Percentiles rank a stretch among this genome's conserved stretches.
These are phyloP conservation scores for Hymenoscyphus repandus DNA, from an alignment of 2,329 filamentous ascomycete species.

Conservation along the genomic window DNA sequence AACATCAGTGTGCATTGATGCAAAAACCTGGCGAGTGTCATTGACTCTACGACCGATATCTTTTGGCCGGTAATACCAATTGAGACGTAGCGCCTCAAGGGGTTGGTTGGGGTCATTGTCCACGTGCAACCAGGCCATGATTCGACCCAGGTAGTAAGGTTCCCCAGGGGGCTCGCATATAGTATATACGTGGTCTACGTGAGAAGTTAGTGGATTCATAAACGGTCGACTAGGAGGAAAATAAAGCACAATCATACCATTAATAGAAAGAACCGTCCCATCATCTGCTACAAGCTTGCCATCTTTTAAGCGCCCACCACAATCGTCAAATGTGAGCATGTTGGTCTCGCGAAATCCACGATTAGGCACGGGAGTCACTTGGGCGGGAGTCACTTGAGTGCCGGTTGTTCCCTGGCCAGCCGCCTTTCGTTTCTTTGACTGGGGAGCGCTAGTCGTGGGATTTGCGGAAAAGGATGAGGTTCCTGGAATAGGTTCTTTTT, in stretches of 20 bases:
- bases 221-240: no score
- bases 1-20: constrained; percentile 97
- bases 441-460: constrained; percentile 32
- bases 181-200: constrained; percentile 82
- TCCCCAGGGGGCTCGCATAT: constrained; percentile 97
- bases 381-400: constrained; percentile 9
- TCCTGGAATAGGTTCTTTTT: constrained; percentile 48
- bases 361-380: constrained; percentile 9
- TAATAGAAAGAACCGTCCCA: constrained; percentile 74
- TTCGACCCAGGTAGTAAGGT: constrained; percentile 93
- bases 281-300: constrained; percentile 84
- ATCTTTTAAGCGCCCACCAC: constrained; percentile 62
- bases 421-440: constrained; percentile 83
- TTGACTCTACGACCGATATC: constrained; percentile 90
- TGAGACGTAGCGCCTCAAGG: constrained; percentile 84
- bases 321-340: constrained; percentile 81
- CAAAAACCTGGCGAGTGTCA: constrained; percentile 87
- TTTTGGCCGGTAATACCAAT: constrained; percentile 97
- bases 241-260: constrained; percentile 76
- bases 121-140: constrained; percentile 94
- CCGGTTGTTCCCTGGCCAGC: constrained; percentile 30
- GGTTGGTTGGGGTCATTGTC: constrained; percentile 68
- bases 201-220: background rate
- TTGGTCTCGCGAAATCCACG: constrained; percentile 57
- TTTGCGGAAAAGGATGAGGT: constrained; percentile 53